Evolutionary conservation across 1,284 basidiomycete genomes (phyloP).

Genomic region (Fomitopsis palustris): DNA sequence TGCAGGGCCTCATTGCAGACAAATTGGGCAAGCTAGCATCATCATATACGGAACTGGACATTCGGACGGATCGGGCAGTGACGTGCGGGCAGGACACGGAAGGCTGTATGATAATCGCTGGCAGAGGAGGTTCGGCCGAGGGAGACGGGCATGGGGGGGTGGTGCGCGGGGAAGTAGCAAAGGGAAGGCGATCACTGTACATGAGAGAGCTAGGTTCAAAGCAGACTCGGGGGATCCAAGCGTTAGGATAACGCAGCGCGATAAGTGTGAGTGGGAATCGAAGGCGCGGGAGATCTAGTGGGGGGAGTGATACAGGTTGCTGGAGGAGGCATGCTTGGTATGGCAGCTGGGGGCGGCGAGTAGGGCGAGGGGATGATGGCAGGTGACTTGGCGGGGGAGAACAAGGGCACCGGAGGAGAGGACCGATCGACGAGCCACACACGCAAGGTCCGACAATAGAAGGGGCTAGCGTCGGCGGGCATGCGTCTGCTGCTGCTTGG

Average conservation of each 20-base stretch:
- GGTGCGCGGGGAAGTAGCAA: not conserved
- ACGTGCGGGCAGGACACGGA: not conserved
- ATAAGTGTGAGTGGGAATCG: not conserved
- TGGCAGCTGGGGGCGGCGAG: not conserved
- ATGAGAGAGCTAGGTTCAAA: not conserved
- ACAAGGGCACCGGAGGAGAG: not conserved
- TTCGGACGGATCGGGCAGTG: not conserved
- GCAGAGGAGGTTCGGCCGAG: not conserved
- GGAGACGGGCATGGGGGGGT: not conserved
- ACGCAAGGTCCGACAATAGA: constrained; percentile 2
- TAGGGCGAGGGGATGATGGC: not conserved
- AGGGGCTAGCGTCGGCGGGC: not conserved
- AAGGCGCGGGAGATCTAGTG: not conserved
- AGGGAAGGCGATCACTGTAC: not conserved
- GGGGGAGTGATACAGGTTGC: not conserved
- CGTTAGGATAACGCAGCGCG: not conserved
- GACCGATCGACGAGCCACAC: not conserved
- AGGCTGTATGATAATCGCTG: not conserved
- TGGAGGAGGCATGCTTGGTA: not conserved
- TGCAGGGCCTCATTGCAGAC: not conserved
- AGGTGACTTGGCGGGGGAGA: not conserved
- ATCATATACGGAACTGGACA: not conserved
- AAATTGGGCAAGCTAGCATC: not conserved
- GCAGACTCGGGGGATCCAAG: not conserved
- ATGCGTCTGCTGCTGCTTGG: not conserved